Percentiles rank a stretch among this genome's conserved stretches.
Conservation (phyloP, 2,329 filamentous ascomycete species). For the Diplodia seriata region DNA sequence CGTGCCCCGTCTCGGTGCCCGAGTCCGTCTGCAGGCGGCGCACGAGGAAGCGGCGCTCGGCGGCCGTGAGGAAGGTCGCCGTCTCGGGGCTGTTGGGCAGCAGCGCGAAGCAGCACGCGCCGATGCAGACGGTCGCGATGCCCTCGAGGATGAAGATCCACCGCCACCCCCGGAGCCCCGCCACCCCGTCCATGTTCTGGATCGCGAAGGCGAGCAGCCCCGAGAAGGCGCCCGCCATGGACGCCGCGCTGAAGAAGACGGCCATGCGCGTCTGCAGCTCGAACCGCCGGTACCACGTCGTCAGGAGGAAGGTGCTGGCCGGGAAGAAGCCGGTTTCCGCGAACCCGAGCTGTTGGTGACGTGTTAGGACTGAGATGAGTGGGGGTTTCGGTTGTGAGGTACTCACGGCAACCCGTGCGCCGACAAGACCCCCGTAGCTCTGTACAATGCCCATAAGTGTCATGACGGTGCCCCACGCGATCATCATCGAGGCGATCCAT, state of each 20-base stretch:
- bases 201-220: slow-evolving; percentile 62
- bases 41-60: slow-evolving; percentile 41
- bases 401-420: slow-evolving; percentile 49
- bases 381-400: no score
- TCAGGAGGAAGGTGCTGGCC: slow-evolving; percentile 58
- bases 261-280: slow-evolving; percentile 58
- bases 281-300: slow-evolving; percentile 65
- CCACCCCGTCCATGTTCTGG: slow-evolving; percentile 63
- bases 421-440: slow-evolving; percentile 55
- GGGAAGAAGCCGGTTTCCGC: slow-evolving; percentile 44
- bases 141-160: slow-evolving; percentile 38
- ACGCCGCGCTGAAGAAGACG: slow-evolving; percentile 63
- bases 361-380: not conserved
- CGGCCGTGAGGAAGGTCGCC: slow-evolving; percentile 36
- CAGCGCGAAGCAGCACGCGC: slow-evolving; percentile 52
- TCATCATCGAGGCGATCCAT: slow-evolving; percentile 51
- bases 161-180: slow-evolving; percentile 46
- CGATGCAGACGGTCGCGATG: slow-evolving; percentile 33
- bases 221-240: slow-evolving; percentile 63
- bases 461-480: slow-evolving; percentile 50
- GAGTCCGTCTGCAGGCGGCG: slow-evolving; percentile 35
- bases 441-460: slow-evolving; percentile 56
- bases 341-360: slow-evolving; percentile 38
- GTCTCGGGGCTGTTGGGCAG: slow-evolving; percentile 63
- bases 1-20: slow-evolving; percentile 5